Base-by-base conservation (phyloP, 441 rosid genomes). In the Pelargonium australe region DNA sequence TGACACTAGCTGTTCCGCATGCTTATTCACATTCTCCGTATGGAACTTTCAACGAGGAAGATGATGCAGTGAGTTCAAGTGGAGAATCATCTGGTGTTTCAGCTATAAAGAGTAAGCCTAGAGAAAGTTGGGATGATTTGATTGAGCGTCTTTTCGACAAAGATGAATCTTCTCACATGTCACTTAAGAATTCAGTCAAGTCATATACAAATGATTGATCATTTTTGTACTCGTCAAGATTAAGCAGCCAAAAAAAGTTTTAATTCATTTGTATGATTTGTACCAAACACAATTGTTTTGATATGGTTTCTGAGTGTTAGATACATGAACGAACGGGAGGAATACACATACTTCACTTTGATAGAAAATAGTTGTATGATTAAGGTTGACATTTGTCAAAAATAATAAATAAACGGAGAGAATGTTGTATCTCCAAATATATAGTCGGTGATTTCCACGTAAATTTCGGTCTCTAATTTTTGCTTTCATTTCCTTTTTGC, bases 71-170 rank as follows among this genome's bases (percentile, higher is more conserved):
- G 34, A 77, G 78, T 19, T 73, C 82, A 17, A 68, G 75, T 17
- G 84, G 66, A 14, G 77, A 74, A 69, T 74, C 89, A n/a, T 65
- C 89, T 7, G 19, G 44, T 2, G 73, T 69, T 66, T 72, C 87
- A 6, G 68, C 84, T 23, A 68, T 47, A 65, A 73, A 47, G 68
- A 75, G 72, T 60, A 77, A 65, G 64, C 73, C 74, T 10, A 81
- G 71, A 62, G 85, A 84, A 67, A 88, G 84, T 78, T 88, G 96
- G 96, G 85, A 87, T 47, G 91, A 81, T 67, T 64, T 95, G 73
- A 89, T 94, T 0, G 90, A 89, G 75, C 82, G 82, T 23, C 91
- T 89, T 44, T 88, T 84, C 2, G 95, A 94, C 1, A 75, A 83
- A 77, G 92, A 91, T 71, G 90, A 84, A 65, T 81, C 92, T 1